A percentile compares a stretch with the other conserved stretches of the same genome.
Evolutionary conservation across 2,329 filamentous ascomycete genomes (phyloP).

Genomic region (Microdochium bolleyi): DNA sequence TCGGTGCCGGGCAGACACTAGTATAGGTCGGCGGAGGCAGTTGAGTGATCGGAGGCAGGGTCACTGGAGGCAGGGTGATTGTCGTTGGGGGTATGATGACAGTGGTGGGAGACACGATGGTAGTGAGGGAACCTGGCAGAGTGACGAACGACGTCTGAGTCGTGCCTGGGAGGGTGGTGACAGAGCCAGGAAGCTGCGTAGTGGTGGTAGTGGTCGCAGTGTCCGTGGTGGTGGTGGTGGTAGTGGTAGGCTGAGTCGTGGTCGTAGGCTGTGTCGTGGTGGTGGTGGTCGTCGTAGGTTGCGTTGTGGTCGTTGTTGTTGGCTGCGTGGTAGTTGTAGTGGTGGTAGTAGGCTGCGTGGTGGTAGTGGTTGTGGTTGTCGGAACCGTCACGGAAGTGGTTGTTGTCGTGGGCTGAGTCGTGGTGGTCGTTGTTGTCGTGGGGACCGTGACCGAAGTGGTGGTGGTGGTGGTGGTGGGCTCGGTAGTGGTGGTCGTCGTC

Average conservation of each 20-base stretch:
- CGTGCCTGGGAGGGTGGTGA: conserved; percentile 3
- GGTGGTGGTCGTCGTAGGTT: conserved; percentile 17
- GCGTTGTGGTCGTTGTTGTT: conserved; percentile 18
- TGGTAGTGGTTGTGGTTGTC: conserved; percentile 5
- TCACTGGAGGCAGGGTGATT: conserved; percentile 1
- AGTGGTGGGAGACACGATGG: conserved; percentile 10
- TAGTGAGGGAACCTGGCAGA: not conserved
- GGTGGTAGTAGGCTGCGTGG: not conserved
- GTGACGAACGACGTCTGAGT: not conserved
- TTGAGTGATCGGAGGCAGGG: conserved; percentile 13
- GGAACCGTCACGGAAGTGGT: conserved; percentile 6
- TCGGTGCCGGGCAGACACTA: conserved; percentile 34
- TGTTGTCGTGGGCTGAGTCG: conserved; percentile 10
- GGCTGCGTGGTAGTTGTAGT: conserved; percentile 11
- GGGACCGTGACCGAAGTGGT: conserved; percentile 6
- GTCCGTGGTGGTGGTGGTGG: not conserved
- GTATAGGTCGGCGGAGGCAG: conserved; percentile 18
- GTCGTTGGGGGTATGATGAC: too few species aligned
- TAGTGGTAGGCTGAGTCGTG: conserved; percentile 7
- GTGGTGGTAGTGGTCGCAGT: conserved; percentile 2
- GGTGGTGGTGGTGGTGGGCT: conserved; percentile 8
- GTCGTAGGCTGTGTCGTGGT: conserved; percentile 13
- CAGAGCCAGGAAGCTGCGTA: conserved; percentile 6
- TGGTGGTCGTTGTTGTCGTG: conserved; percentile 7
- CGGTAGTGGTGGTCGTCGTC: not conserved